Conservation (phyloP, 257 asterid species). For the Solanum bulbocastanum region DNA sequence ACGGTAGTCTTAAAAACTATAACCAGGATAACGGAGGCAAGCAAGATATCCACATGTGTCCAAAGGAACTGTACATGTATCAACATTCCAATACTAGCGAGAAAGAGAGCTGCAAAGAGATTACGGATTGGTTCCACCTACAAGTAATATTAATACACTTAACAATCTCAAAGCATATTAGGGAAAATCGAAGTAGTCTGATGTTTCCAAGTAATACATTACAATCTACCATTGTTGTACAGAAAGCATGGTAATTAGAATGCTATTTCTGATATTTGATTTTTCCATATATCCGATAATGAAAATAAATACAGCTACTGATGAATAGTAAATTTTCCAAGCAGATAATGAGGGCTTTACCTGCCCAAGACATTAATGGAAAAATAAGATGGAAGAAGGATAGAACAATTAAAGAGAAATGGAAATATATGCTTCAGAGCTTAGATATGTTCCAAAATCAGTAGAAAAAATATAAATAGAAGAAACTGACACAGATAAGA, state of each 20-base stretch:
- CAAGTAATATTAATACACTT: conserved; percentile 6
- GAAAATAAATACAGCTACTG: background rate
- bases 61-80: conserved; percentile 91
- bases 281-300: background rate
- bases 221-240: background rate
- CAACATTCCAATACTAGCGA: conserved; percentile 94
- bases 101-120: conserved; percentile 93
- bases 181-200: background rate
- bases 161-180: background rate
- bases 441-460: background rate
- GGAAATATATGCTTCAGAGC: background rate
- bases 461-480: background rate
- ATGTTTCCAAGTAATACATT: background rate
- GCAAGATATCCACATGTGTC: conserved; percentile 92
- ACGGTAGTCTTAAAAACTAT: conserved; percentile 77
- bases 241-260: background rate
- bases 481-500: background rate
- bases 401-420: background rate
- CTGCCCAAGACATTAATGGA: background rate
- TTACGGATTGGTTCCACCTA: conserved; percentile 98
- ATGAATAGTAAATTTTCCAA: background rate
- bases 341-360: background rate
- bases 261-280: background rate
- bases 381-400: background rate
- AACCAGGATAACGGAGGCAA: conserved; percentile 85